Evolutionary conservation across 768 basidiomycete species (phyloP), one percentile per base, ranked within the genome.

Genomic region (Mycena floridula): DNA sequence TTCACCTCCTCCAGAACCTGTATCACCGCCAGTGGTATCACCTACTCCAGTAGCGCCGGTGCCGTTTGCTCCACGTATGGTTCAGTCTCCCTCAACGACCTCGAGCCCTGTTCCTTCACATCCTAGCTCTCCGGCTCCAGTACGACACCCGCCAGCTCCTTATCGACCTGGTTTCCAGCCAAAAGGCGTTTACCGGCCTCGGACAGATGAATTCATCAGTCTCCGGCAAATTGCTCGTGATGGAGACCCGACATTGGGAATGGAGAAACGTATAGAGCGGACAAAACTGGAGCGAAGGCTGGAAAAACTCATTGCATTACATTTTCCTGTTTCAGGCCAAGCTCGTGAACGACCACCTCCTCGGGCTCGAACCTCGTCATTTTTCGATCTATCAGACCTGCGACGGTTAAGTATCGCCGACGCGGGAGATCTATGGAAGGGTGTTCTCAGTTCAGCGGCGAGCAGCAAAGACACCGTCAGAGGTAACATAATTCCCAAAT

Each of bases 151-250:
- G 49, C 60, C 64, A 4, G 79, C 83, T 1, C 86, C 84, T 2
- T 98, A 98, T 59, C 81, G 85, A 37, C 82, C 89, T 3, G 91
- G 92, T 1, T 99, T 97, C 59, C 95, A 99, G 59, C 95, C 95
- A 5, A 85, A 76, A 54, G 94, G 94, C 4, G 79, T 92, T 4
- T 84, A 79, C 58, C 68, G 82, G 11, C 81, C 75, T 5, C 77
- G 85, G 27, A 96, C 93, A 6, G 91, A 89, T 44, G 87, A 90
- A 43, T 97, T 91, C 54, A 45, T 82, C 45, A 73, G 74, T 3
- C 51, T 69, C 9, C 69, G 75, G 32, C 62, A 61, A 41, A 20
- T 49, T 13, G 67, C 66, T 38, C 67, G 58, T 27, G 68, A 73
- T 23, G 70, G 67, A 6, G 62, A 49, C 15, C n/a, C n/a, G n/a